Evolutionary conservation across 176 grass and related monocot genomes (phyloP), one percentile per base, ranked within the genome.

Genomic region (Carex cristatella): DNA sequence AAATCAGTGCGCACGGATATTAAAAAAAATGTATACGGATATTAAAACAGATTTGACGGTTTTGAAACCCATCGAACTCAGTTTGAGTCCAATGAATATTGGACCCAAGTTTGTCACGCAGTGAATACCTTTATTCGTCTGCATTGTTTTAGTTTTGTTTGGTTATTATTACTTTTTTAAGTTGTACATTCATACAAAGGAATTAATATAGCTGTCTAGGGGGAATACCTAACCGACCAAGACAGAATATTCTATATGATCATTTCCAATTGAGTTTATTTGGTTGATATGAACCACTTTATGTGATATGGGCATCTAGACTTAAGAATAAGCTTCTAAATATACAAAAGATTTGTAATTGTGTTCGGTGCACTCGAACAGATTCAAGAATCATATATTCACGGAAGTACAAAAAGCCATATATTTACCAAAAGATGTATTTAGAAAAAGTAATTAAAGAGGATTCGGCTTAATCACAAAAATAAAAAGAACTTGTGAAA

Each of bases 371-470:
- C 7, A 10, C 15, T 46, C 5, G 18, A 46, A 16, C 15, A 44
- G 68, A 71, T 44, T 38, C 35, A 71, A 71, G 14, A 72, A 74
- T 74, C 70, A 51, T 74, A 49, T 51, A 74, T 74, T 51, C 69
- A 18, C 42, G n/a, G 69, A 73, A 73, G 18, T 73, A 73, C 42
- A 69, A 42, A 69, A 46, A 71, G n/a, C 9, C 3, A n/a, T 51
- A 49, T 27, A 33, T 16, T 30, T 53, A 57, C 28, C 73, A 12
- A 78, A 78, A 78, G 12, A 78, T 33, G 51, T 33, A 57, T 78
- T 64, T 30, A 64, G 2, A 10, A 77, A 77, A 10, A 56, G 9
- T 57, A 8, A 33, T 57, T 33, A 33, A 56, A 78, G 13, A 56
- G 27, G 72, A 78, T 76, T 8, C 23, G 31, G 19, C 10, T 56